phyloP scores from a whole-genome alignment of 139 green algal species.

The Asterochloris erici region DNA sequence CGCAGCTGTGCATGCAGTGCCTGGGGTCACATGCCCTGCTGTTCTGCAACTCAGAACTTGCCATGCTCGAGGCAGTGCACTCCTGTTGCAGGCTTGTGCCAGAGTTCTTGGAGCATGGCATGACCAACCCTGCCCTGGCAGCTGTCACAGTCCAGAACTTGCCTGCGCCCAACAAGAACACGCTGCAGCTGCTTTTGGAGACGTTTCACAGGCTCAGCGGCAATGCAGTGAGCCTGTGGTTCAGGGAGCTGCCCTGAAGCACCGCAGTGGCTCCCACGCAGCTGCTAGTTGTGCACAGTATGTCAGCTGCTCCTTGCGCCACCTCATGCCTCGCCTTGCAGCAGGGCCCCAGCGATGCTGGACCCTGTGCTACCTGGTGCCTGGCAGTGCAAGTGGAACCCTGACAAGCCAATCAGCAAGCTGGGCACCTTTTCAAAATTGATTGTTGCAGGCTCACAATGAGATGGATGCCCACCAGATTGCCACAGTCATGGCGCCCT shows the following conservation, averaged over 20 bases:
- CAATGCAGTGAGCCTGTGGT: constrained; percentile 5
- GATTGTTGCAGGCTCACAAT: constrained; percentile 7
- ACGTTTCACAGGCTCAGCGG: constrained; percentile 14
- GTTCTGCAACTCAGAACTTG: not conserved
- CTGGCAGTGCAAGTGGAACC: no score
- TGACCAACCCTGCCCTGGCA: constrained; percentile 5
- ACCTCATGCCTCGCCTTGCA: no score
- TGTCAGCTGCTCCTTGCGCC: no score
- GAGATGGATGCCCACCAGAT: constrained; percentile 26
- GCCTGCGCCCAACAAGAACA: constrained; percentile 22
- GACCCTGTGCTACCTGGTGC: no score
- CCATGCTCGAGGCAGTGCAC: not conserved
- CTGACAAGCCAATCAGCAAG: no score
- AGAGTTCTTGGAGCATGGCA: constrained; percentile 14
- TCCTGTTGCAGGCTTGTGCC: constrained; percentile 18
- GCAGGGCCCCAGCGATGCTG: no score
- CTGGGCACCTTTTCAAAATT: not conserved
- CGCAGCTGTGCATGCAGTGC: not conserved
- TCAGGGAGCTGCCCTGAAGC: no score
- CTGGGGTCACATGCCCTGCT: not conserved
- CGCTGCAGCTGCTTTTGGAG: constrained; percentile 28
- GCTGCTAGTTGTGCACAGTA: no score
- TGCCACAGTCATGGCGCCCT: constrained; percentile 10
- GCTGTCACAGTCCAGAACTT: constrained; percentile 15
- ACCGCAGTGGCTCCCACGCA: no score